Evolutionary conservation across 352 stramenopile genomes (phyloP), one percentile per base, ranked within the genome.

Genomic region (Pythium pectinolyticum): DNA sequence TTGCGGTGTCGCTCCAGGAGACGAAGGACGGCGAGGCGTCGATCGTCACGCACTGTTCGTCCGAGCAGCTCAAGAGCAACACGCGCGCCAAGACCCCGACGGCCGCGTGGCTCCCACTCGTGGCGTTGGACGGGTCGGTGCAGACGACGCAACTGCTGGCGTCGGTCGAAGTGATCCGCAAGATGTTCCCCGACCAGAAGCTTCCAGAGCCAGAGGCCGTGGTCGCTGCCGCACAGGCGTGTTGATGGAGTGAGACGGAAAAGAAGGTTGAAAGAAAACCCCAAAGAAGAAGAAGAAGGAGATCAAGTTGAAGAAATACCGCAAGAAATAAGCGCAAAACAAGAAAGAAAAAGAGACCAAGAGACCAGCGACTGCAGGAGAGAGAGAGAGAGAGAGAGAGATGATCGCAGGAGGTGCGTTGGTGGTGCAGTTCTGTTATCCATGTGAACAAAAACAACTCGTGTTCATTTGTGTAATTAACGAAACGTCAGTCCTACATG

Each of bases 151-250:
- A 87, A 20, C 39, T 94, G 20, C 63, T 94, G 1, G 71, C 74
- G 15, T 83, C 75, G 0, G 67, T 90, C 10, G 70, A 89, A 61
- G 67, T 91, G 15, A 75, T 90, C 41, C 67, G 67, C 43, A 88
- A 90, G 59, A 74, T 67, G 25, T 80, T 78, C 55, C 81, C 81
- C 1, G 80, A 90, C 58, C 70, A 80, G 69, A 63, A 61, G 27
- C 57, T 92, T 30, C 85, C 79, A 15, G 55, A 72, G 22, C 74
- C 79, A 11, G 75, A 84, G 53, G 40, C 28, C 14, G 27, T 28
- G 20, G 31, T 25, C 25, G 39, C 40, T 14, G 40, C 40, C 47
- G 27, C 47, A 5, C 32, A 50, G n/a, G n/a, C n/a, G n/a, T n/a
- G n/a, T n/a, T n/a, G n/a, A n/a, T n/a, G n/a, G n/a, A n/a, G n/a